Conservation (phyloP, 202 grass and related monocot genomes). For the Bolboschoenoplectus hybrid region DNA sequence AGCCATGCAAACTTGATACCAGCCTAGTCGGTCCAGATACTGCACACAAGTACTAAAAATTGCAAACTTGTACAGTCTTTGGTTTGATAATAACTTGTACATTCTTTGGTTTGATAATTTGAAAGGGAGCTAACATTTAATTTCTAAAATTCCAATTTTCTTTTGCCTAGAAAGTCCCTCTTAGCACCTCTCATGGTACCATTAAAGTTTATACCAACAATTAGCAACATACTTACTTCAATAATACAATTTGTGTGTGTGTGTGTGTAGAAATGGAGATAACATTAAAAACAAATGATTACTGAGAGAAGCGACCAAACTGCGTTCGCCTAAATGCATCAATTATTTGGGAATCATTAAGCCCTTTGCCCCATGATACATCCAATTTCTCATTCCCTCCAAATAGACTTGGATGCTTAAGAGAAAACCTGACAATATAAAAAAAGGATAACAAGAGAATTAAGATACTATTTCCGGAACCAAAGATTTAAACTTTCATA, state of each 20-base stretch:
- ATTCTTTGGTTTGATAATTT: conserved; percentile 16
- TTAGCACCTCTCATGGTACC: not conserved
- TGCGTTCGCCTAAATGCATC: conserved; percentile 74
- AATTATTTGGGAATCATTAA: conserved; percentile 74
- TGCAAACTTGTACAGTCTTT: not conserved
- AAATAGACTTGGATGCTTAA: conserved; percentile 86
- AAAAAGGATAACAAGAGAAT: conserved; percentile 2
- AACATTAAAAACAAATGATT: conserved; percentile 92
- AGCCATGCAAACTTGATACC: not conserved
- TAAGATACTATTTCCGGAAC: conserved; percentile 17
- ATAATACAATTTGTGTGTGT: not conserved
- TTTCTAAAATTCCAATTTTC: too few relatives aligned
- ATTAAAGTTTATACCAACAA: not conserved
- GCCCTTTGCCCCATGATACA: conserved; percentile 78
- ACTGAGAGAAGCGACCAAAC: conserved; percentile 65
- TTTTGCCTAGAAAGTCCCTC: not conserved
- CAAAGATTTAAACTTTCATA: not conserved
- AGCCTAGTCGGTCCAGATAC: not conserved
- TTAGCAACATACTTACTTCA: not conserved
- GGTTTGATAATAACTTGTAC: not conserved
- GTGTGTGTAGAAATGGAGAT: not conserved
- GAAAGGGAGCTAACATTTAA: not conserved
- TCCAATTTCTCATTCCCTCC: conserved; percentile 91
- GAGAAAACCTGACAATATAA: conserved; percentile 55
- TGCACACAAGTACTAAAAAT: not conserved